These are phyloP conservation scores for Cyclotella cryptica DNA, from an alignment of 108 stramenopile species.

Conservation along the genomic window DNA sequence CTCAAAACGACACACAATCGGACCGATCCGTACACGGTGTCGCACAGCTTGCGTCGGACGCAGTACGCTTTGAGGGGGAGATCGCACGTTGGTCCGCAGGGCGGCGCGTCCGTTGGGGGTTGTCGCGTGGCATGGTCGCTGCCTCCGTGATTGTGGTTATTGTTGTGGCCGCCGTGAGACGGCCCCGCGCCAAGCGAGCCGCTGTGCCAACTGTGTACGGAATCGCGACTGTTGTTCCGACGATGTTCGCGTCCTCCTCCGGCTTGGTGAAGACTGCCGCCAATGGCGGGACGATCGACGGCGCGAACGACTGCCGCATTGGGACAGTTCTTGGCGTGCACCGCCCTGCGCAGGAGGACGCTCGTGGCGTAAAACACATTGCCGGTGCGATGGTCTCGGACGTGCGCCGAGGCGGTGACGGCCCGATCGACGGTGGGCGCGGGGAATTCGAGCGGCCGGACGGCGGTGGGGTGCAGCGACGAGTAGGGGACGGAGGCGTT, in stretches of 20 bases:
- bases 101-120: neutral
- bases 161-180: neutral
- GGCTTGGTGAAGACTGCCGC: too few relatives aligned
- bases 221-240: conserved; percentile 8
- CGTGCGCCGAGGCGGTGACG: conserved; percentile 25
- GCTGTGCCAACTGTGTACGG: conserved; percentile 25
- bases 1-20: conserved; percentile 44
- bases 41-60: conserved; percentile 42
- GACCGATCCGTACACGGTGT: conserved; percentile 43
- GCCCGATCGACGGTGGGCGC: conserved; percentile 44
- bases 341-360: conserved; percentile 33
- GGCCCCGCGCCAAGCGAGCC: neutral
- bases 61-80: conserved; percentile 43
- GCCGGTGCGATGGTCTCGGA: conserved; percentile 39
- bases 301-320: too few relatives aligned
- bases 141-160: neutral
- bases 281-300: too few relatives aligned
- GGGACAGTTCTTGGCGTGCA: conserved; percentile 32
- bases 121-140: neutral
- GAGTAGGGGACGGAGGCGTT: conserved; percentile 59
- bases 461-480: conserved; percentile 57
- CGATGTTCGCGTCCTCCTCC: conserved; percentile 1
- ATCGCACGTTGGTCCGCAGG: conserved; percentile 24
- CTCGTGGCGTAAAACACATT: conserved; percentile 38
- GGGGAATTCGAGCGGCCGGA: conserved; percentile 48